Percentiles rank a stretch among this genome's conserved stretches.
These are phyloP conservation scores for Clausena lansium DNA, from an alignment of 345 rosid genomes.

Conservation along the genomic window DNA sequence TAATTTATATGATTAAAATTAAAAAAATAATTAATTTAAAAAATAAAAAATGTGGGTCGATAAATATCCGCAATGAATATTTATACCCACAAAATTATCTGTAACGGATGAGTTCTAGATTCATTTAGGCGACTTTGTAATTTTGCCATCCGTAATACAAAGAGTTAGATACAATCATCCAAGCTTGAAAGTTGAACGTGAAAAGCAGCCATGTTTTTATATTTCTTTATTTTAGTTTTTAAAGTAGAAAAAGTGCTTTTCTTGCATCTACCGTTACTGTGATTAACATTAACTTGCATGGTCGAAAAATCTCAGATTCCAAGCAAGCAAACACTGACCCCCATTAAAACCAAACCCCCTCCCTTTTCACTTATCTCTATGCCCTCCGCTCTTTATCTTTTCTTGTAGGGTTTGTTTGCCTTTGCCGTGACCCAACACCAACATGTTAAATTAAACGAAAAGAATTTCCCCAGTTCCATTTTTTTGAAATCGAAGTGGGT, in stretches of 20 bases:
- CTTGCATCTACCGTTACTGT: slow-evolving; percentile 14
- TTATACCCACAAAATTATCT: too few species aligned
- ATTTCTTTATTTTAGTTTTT: too few species aligned
- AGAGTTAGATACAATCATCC: too few species aligned
- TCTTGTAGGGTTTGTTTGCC: neutral
- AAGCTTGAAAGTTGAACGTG: too few species aligned
- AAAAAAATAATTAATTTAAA: too few species aligned
- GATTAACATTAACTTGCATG: slow-evolving; percentile 6
- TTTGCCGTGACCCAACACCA: neutral
- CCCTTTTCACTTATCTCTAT: neutral
- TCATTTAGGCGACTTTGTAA: too few species aligned
- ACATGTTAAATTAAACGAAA: neutral
- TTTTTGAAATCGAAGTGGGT: neutral
- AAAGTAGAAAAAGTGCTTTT: neutral
- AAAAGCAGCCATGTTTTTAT: too few species aligned
- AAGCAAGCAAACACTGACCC: neutral
- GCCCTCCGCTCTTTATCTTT: neutral
- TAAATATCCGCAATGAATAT: too few species aligned
- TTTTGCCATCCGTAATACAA: too few species aligned
- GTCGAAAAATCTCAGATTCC: slow-evolving; percentile 12
- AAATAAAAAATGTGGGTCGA: too few species aligned
- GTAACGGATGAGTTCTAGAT: too few species aligned
- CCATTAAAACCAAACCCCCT: slow-evolving; percentile 6
- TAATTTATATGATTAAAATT: too few species aligned
- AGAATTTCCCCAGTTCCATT: neutral